Percentiles rank a stretch among this genome's conserved stretches.
These are phyloP conservation scores for Helotiales sp. DNA, from an alignment of 2,329 filamentous ascomycete genomes.

Conservation along the genomic window DNA sequence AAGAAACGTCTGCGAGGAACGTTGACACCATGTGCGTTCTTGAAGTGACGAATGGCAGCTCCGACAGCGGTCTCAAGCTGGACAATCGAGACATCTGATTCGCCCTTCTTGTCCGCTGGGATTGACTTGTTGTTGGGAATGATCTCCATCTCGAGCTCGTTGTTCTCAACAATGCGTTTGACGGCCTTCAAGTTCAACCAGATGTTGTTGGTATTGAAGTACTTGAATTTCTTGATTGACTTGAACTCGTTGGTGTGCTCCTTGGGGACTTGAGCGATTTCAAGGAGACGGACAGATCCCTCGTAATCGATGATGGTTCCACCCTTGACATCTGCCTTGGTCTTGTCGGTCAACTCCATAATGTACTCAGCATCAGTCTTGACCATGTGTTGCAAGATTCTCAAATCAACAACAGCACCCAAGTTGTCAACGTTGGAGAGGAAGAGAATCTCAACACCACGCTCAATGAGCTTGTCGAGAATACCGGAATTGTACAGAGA, in stretches of 20 bases:
- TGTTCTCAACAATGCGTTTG: conserved; percentile 98
- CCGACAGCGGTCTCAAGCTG: conserved; percentile 99
- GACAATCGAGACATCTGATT: conserved; percentile 95
- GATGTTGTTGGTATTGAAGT: conserved; percentile 99
- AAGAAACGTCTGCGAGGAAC: conserved; percentile 97
- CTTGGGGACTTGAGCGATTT: conserved; percentile 99
- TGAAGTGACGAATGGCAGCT: conserved; percentile 98
- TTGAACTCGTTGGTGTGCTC: conserved; percentile 99
- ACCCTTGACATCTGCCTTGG: conserved; percentile 99
- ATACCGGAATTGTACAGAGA: conserved; percentile 99
- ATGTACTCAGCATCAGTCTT: conserved; percentile 98
- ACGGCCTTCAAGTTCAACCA: conserved; percentile 98
- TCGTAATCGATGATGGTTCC: conserved; percentile 99
- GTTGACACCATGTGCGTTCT: conserved; percentile 98
- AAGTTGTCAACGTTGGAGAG: conserved; percentile 99
- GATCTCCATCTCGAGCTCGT: conserved; percentile 99
- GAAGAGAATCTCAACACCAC: conserved; percentile 97
- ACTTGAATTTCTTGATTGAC: conserved; percentile 99
- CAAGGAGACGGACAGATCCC: conserved; percentile 91
- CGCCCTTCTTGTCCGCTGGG: conserved; percentile 98
- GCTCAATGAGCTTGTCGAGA: conserved; percentile 92
- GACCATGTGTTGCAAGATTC: conserved; percentile 99
- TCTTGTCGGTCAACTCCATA: conserved; percentile 99
- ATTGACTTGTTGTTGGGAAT: conserved; percentile 99
- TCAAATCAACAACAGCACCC: conserved; percentile 94